Conservation (phyloP, 1,139 yeast species). For the Candida tropicalis region DNA sequence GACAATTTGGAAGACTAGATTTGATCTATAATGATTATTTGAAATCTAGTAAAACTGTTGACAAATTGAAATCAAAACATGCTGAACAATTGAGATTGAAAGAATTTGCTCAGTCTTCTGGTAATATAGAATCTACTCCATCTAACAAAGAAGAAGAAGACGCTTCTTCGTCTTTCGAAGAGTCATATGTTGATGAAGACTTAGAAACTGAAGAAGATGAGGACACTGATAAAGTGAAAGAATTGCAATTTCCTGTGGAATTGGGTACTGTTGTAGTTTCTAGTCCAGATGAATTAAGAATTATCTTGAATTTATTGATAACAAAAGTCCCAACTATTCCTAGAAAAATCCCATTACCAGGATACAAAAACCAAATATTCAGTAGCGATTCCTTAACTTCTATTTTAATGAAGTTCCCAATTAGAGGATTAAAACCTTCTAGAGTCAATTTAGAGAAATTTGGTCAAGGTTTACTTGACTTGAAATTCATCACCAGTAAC, state of each 20-base stretch:
- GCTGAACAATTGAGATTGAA: constrained; percentile 34
- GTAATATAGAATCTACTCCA: not conserved
- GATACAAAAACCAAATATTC: constrained; percentile 42
- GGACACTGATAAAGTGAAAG: no score
- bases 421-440: constrained; percentile 41
- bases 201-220: constrained; percentile 4
- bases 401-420: constrained; percentile 29
- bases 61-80: constrained; percentile 32
- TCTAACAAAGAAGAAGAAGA: constrained; percentile 7
- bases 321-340: constrained; percentile 28
- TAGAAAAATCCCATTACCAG: constrained; percentile 45
- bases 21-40: constrained; percentile 32
- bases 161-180: constrained; percentile 7
- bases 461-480: constrained; percentile 45
- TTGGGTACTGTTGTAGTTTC: constrained; percentile 31
- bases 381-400: constrained; percentile 43
- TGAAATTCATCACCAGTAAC: constrained; percentile 35
- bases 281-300: constrained; percentile 24
- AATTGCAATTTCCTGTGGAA: constrained; percentile 32
- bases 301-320: constrained; percentile 28
- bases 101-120: constrained; percentile 26
- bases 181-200: constrained; percentile 13
- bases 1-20: constrained; percentile 27
- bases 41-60: constrained; percentile 27
- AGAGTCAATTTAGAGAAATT: constrained; percentile 42